Evolutionary conservation across 257 asterid species (phyloP).

Genomic region (Rauvolfia tetraphylla): DNA sequence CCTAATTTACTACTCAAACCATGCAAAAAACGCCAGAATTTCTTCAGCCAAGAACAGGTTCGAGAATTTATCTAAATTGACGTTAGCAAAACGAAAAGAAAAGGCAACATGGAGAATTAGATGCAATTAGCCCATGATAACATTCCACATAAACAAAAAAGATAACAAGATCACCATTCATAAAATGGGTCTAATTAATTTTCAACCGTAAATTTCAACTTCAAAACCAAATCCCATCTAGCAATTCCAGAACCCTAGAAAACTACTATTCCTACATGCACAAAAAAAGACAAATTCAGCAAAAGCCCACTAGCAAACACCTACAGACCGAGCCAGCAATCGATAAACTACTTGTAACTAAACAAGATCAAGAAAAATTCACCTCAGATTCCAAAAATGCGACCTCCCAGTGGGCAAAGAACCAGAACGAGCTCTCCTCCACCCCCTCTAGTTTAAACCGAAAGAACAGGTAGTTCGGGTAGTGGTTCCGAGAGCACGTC

Average conservation of each 20-base stretch:
- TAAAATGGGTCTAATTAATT: neutral
- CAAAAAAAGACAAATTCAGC: neutral
- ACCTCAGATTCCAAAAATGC: conserved; percentile 13
- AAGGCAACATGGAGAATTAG: neutral
- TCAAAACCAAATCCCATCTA: neutral
- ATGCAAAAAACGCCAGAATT: neutral
- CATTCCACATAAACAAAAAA: neutral
- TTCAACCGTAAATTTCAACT: neutral
- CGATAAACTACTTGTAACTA: neutral
- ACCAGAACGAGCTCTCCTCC: neutral
- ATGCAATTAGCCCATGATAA: neutral
- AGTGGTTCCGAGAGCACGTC: neutral
- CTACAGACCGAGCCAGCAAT: neutral
- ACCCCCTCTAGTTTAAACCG: neutral
- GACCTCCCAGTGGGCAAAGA: neutral
- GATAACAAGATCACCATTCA: neutral
- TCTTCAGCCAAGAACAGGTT: neutral
- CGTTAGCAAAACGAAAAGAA: too few relatives aligned
- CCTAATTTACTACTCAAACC: neutral
- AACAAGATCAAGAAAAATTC: conserved; percentile 8
- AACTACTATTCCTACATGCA: neutral
- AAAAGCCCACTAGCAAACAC: neutral
- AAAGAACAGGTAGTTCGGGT: neutral
- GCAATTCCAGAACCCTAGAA: conserved; percentile 2
- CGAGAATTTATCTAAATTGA: neutral